Evolutionary conservation across 495 filamentous ascomycete genomes (phyloP).

Genomic region (Xylaria castorea): DNA sequence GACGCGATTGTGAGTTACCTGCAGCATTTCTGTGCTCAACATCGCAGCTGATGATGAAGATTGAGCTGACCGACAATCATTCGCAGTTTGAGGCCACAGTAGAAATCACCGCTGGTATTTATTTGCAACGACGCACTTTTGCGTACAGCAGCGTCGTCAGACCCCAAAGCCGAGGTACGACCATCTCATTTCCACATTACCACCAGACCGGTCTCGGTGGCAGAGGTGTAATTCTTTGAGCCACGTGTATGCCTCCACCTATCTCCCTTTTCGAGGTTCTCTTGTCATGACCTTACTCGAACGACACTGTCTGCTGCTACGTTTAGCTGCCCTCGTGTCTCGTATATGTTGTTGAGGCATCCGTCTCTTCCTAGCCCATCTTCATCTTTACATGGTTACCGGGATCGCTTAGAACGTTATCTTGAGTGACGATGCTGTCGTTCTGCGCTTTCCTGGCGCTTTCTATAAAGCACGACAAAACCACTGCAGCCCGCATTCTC

Average conservation of each 20-base stretch:
- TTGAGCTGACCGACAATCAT: background rate
- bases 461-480: background rate
- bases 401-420: too few relatives aligned
- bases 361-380: slow-evolving; percentile 2
- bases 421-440: background rate
- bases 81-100: background rate
- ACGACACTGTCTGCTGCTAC: background rate
- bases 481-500: background rate
- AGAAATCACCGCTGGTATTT: slow-evolving; percentile 2
- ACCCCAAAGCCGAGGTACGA: slow-evolving; percentile 26
- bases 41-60: background rate
- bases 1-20: slow-evolving; percentile 1
- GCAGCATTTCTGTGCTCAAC: background rate
- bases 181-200: slow-evolving; percentile 30
- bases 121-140: slow-evolving; percentile 12
- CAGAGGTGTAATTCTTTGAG: slow-evolving; percentile 17
- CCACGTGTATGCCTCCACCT: slow-evolving; percentile 21
- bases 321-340: slow-evolving; percentile 4
- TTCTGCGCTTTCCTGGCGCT: background rate
- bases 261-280: background rate
- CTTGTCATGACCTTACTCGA: slow-evolving; percentile 11
- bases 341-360: slow-evolving; percentile 10
- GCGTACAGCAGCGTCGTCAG: slow-evolving; percentile 10
- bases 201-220: slow-evolving; percentile 22
- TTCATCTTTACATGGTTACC: background rate